Base-by-base conservation (phyloP, 768 basidiomycete species). In the Boletus rubescentipes region DNA sequence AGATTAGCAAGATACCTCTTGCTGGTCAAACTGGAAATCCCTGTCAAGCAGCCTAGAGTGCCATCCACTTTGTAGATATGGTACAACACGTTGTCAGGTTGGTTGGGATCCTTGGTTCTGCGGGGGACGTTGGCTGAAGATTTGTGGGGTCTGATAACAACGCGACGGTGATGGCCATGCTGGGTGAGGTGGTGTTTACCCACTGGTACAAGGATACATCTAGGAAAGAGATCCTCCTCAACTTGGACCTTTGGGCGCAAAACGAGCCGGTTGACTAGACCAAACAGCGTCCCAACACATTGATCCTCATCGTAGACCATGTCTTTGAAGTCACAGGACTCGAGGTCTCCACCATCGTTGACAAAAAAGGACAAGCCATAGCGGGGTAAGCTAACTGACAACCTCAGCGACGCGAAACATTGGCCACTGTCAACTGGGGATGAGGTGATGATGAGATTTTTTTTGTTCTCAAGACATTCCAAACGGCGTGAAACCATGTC, bases 271-370 rank as follows among this genome's bases (percentile, higher is more conserved):
- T 11, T 49, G 7, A 23, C 30, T 9, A 49, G 38, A 9, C 38
- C 31, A 3, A 15, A 49, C 2, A 49, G 18, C 6, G 48, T 49
- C 9, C 38, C 48, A 3, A 40, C n/a, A 14, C 5, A 21, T 49
- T 49, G 48, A 32, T 49, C 30, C 20, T 32, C 38, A 23, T 49
- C 48, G 10, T 49, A 49, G 18, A 49, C 18, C 48, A 49, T 49
- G 9, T 40, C 15, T 9, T 23, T 32, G 31, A 32, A 49, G 20
- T 49, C 38, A 21, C 20, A 7, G 48, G 48, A 49, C 8, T 49
- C 38, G 5, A 49, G 38, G 7, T 40, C 1, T 9, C 7, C 9
- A 5, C 0, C 31, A 1, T 40, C 31, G 2, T 49, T 49, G 30
- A 26, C 26, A 26, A 26, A 26, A 26, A 26, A 26, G 26, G 26